Evolutionary conservation across 139 green algal genomes (phyloP).

Genomic region (Chlamydomonas applanata): DNA sequence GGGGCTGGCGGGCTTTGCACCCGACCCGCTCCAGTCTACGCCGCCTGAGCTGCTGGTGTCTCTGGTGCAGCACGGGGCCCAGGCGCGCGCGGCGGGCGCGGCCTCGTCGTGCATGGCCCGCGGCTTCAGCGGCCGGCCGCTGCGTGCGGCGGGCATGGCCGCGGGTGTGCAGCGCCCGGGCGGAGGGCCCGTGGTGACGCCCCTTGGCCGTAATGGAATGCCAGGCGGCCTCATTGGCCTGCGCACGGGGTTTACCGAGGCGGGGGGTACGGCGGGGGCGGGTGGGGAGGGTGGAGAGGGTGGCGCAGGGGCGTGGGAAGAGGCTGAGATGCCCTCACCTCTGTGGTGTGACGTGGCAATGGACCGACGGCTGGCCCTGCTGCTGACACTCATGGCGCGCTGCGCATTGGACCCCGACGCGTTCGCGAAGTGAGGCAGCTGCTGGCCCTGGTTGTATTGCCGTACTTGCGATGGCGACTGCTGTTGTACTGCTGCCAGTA

Average conservation of each 20-base stretch:
- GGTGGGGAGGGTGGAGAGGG: background rate
- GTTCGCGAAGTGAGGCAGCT: constrained; percentile 16
- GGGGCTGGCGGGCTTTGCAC: constrained; percentile 10
- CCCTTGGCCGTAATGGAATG: background rate
- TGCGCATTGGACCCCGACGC: constrained; percentile 40
- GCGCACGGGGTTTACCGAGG: background rate
- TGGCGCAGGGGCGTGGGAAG: too few species aligned
- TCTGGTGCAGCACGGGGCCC: constrained; percentile 19
- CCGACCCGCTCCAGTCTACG: constrained; percentile 13
- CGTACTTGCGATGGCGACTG: too few species aligned
- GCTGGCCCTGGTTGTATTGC: too few species aligned
- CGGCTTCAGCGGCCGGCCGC: background rate
- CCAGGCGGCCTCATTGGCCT: background rate
- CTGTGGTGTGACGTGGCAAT: constrained; percentile 16
- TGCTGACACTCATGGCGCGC: constrained; percentile 43
- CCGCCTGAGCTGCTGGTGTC: constrained; percentile 33
- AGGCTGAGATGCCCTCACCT: too few species aligned
- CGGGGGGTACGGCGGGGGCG: background rate
- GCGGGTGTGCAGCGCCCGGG: background rate
- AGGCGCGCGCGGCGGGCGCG: background rate
- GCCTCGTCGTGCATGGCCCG: background rate
- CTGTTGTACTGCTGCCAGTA: too few species aligned
- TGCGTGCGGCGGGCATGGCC: background rate
- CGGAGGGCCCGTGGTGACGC: too few species aligned
- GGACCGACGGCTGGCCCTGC: constrained; percentile 42